Evolutionary conservation across 2,329 filamentous ascomycete species (phyloP), one percentile per base, ranked within the genome.

Genomic region (Parafenestella ontariensis): DNA sequence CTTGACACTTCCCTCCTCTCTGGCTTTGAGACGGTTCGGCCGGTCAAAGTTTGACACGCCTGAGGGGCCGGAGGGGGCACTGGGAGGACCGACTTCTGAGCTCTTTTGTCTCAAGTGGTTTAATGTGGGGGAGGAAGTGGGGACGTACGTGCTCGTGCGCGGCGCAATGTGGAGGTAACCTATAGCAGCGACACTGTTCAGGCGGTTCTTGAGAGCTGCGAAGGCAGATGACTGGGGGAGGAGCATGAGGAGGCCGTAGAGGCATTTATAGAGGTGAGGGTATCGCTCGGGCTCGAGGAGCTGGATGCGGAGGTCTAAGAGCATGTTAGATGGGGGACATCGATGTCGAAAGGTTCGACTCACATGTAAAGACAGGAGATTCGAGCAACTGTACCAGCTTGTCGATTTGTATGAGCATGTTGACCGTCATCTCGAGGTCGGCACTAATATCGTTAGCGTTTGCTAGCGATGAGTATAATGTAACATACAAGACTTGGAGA

Each of bases 221-320:
- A 99, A 99, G 8, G 95, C 96, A 24, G 92, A 96, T 15, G 94
- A 98, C 77, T 99, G 95, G 0, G 95, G 95, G n/a, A 99, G 84
- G 17, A 99, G 88, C 95, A 99, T 99, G 49, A 99, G 82, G 41
- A 99, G 85, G 9, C 95, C 95, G 70, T 98, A 99, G 44, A 99
- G 86, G 77, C 95, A 99, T 78, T 97, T 97, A 82, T 99, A 98
- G 1, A 99, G 82, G 73, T 96, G 91, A 2, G 95, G 95, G 64
- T 94, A 94, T 74, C 90, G 92, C 73, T 99, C 96, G 1, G 95
- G 95, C 72, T 99, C 95, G 8, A 99, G 85, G 9, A 99, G 84
- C 72, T 99, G 95, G 46, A 99, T 87, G 39, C 95, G 91, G 42
- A 99, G 87, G 76, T 98, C 92, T 96, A 58, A 3, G 13, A 9